Evolutionary conservation across 352 stramenopile species (phyloP).

Genomic region (Elongisporangium anandrum): DNA sequence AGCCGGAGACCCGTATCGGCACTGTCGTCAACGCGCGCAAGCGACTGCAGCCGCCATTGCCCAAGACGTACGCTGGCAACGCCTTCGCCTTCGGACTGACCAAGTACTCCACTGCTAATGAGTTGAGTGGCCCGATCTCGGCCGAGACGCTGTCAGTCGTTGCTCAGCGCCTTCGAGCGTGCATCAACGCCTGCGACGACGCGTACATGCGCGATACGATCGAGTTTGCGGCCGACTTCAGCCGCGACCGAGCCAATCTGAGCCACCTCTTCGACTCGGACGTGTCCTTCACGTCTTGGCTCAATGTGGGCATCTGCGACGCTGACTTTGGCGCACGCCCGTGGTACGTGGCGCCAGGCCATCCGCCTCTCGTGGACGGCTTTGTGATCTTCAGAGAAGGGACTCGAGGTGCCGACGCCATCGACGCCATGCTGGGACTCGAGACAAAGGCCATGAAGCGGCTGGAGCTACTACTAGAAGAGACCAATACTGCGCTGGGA

Average conservation of each 20-base stretch:
- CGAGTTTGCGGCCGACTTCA: constrained; percentile 32
- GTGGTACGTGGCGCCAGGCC: constrained; percentile 4
- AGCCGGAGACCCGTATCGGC: constrained; percentile 33
- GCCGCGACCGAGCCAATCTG: constrained; percentile 7
- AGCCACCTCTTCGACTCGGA: constrained; percentile 47
- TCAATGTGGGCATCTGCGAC: constrained; percentile 59
- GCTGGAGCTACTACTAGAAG: constrained; percentile 3
- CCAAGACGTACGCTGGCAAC: constrained; percentile 42
- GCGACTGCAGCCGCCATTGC: constrained; percentile 35
- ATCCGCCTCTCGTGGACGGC: constrained; percentile 4
- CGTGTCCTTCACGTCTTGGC: constrained; percentile 58
- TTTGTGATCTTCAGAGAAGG: constrained; percentile 11
- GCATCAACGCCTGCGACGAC: constrained; percentile 33
- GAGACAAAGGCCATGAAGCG: constrained; percentile 2
- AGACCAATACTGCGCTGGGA: no score
- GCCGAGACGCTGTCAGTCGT: constrained; percentile 13
- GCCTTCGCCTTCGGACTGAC: constrained; percentile 51
- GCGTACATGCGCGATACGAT: constrained; percentile 44
- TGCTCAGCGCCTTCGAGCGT: constrained; percentile 33
- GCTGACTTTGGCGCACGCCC: constrained; percentile 28
- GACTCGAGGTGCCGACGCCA: neutral
- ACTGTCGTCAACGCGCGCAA: constrained; percentile 45
- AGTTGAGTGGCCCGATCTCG: constrained; percentile 4
- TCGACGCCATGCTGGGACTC: constrained; percentile 3
- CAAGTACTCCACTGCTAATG: constrained; percentile 21